phyloP scores from a whole-genome alignment of 2,329 filamentous ascomycete species.

The Cladorrhinum sp. region DNA sequence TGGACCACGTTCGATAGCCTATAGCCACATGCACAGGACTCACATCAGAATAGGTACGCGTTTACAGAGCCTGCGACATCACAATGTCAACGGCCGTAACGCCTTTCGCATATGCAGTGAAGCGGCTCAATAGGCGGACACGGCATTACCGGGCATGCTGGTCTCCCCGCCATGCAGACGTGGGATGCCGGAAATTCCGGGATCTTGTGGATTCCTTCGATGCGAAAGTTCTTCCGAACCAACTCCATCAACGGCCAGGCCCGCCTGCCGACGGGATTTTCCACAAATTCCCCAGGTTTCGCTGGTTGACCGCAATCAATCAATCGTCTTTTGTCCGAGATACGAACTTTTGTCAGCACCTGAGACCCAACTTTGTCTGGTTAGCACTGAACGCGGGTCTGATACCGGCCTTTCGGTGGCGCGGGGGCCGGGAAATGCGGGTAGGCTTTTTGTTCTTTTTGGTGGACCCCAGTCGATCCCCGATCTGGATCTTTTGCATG shows the following conservation, averaged over 20 bases:
- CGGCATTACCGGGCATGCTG: background rate
- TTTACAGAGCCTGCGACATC: background rate
- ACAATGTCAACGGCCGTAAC: background rate
- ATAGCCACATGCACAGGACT: conserved; percentile 1
- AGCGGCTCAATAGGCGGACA: background rate
- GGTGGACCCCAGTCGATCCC: background rate
- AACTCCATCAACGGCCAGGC: background rate
- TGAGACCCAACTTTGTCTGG: conserved; percentile 3
- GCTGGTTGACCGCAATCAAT: background rate
- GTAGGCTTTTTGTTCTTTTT: background rate
- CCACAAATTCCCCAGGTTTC: background rate
- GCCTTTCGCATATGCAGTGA: background rate
- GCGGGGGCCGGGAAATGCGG: conserved; percentile 7
- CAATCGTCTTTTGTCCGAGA: background rate
- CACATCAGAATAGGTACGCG: background rate
- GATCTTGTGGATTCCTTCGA: background rate
- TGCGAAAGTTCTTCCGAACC: background rate
- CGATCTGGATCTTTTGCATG: background rate
- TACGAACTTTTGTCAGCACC: background rate
- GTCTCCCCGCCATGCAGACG: background rate
- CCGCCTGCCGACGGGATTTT: background rate
- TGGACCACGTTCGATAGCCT: too few relatives aligned
- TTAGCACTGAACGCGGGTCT: conserved; percentile 4
- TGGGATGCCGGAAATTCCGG: background rate
- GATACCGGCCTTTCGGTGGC: conserved; percentile 6